Percentiles rank a stretch among this genome's conserved stretches.
Evolutionary conservation across 2,329 filamentous ascomycete genomes (phyloP).

Genomic region (Sporothrix dimorphospora): DNA sequence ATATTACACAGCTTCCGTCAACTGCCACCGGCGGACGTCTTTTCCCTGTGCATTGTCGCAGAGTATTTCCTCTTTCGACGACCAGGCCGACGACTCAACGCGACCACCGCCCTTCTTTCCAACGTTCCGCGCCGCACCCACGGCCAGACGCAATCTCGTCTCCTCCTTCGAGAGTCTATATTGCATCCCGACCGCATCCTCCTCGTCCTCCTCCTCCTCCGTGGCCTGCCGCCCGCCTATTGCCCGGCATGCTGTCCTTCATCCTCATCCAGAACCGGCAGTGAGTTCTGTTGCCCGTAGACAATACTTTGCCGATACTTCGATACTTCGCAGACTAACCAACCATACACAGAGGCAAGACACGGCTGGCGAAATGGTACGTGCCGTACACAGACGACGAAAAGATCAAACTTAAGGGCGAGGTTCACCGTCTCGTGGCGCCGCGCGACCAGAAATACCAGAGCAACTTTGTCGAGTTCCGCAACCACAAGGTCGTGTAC

Average conservation of each 20-base stretch:
- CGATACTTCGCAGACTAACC: background rate
- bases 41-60: background rate
- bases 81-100: slow-evolving; percentile 1
- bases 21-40: background rate
- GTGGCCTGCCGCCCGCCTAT: background rate
- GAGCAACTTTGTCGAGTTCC: slow-evolving; percentile 97
- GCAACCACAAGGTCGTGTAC: slow-evolving; percentile 95
- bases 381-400: slow-evolving; percentile 97
- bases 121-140: background rate
- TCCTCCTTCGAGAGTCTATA: background rate
- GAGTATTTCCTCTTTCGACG: slow-evolving; percentile 2
- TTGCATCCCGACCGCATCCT: background rate
- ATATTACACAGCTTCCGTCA: slow-evolving; percentile 1
- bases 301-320: background rate
- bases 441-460: slow-evolving; percentile 99
- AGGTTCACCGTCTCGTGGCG: slow-evolving; percentile 96
- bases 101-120: slow-evolving; percentile 11
- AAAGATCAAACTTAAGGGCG: slow-evolving; percentile 98
- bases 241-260: slow-evolving; percentile 69
- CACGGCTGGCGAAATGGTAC: slow-evolving; percentile 98
- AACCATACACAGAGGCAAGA: slow-evolving; percentile 77
- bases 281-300: slow-evolving; percentile 49
- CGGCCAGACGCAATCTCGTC: background rate
- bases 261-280: slow-evolving; percentile 90
- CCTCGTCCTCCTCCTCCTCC: background rate